Percentiles rank a stretch among this genome's conserved stretches.
Conservation (phyloP, 1,284 basidiomycete genomes). For the Neolentinus lepideus region DNA sequence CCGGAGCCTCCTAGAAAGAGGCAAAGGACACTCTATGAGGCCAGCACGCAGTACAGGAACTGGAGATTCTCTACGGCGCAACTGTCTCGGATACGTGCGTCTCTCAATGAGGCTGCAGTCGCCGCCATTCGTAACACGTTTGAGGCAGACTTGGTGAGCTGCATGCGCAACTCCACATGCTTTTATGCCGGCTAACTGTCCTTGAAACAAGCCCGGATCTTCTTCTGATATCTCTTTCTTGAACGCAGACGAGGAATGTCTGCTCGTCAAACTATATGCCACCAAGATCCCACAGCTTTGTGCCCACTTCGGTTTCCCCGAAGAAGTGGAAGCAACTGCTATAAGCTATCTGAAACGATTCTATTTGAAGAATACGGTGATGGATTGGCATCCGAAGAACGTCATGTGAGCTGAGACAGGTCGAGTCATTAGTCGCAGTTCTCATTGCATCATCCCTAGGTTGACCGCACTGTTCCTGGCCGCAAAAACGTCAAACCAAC, state of each 20-base stretch:
- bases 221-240: conserved; percentile 68
- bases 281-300: conserved; percentile 84
- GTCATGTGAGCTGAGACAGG: conserved; percentile 57
- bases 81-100: conserved; percentile 49
- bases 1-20: not conserved
- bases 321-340: conserved; percentile 90
- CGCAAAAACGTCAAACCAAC: conserved; percentile 93
- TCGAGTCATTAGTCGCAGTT: not conserved
- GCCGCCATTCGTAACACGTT: conserved; percentile 68
- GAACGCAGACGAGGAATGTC: conserved; percentile 76
- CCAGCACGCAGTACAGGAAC: conserved; percentile 79
- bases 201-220: conserved; percentile 51
- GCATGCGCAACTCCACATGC: conserved; percentile 4
- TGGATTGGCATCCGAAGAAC: conserved; percentile 99
- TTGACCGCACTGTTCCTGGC: conserved; percentile 93
- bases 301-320: conserved; percentile 80
- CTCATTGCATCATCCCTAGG: conserved; percentile 38
- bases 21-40: conserved; percentile 54
- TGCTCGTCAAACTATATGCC: conserved; percentile 87
- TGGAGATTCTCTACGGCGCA: conserved; percentile 79
- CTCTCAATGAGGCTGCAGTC: conserved; percentile 72
- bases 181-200: conserved; percentile 3
- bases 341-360: conserved; percentile 93
- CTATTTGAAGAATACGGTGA: conserved; percentile 95
- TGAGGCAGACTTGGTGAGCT: conserved; percentile 71